Evolutionary conservation across 306 rosid genomes (phyloP).

Genomic region (Vachellia pachyceras): DNA sequence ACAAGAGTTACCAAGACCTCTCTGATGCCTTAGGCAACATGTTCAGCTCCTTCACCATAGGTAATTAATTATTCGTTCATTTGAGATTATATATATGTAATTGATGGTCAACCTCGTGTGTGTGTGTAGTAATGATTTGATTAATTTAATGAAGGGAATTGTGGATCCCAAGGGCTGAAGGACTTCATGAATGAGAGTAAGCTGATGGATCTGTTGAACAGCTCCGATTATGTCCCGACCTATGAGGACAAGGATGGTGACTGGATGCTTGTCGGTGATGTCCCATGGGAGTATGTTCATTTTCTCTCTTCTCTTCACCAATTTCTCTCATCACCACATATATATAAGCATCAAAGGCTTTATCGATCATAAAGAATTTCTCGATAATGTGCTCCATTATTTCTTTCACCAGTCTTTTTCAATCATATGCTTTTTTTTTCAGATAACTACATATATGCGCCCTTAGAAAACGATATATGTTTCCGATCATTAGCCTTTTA

Average conservation of each 20-base stretch:
- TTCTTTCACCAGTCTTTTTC: neutral
- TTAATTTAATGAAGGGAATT: no score
- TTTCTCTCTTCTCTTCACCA: neutral
- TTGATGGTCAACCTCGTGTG: neutral
- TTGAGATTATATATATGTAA: neutral
- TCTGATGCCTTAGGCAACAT: slow-evolving; percentile 81
- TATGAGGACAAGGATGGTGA: slow-evolving; percentile 97
- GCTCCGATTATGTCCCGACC: slow-evolving; percentile 85
- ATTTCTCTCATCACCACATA: neutral
- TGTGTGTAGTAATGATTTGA: no score
- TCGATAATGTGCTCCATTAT: neutral
- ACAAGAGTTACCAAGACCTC: slow-evolving; percentile 71
- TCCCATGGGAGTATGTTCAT: slow-evolving; percentile 91
- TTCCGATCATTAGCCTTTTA: neutral
- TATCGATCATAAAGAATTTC: neutral
- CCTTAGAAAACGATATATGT: neutral
- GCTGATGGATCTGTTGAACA: slow-evolving; percentile 80
- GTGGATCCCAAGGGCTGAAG: slow-evolving; percentile 84
- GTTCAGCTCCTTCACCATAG: slow-evolving; percentile 84
- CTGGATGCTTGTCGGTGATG: slow-evolving; percentile 99
- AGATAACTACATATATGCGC: neutral
- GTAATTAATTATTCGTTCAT: slow-evolving; percentile 16
- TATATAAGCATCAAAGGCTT: neutral
- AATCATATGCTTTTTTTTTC: neutral
- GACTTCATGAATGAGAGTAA: slow-evolving; percentile 92